A percentile compares a stretch with the other conserved stretches of the same genome.
Conservation (phyloP, 306 rosid genomes). For the Ochetophila trinervis region DNA sequence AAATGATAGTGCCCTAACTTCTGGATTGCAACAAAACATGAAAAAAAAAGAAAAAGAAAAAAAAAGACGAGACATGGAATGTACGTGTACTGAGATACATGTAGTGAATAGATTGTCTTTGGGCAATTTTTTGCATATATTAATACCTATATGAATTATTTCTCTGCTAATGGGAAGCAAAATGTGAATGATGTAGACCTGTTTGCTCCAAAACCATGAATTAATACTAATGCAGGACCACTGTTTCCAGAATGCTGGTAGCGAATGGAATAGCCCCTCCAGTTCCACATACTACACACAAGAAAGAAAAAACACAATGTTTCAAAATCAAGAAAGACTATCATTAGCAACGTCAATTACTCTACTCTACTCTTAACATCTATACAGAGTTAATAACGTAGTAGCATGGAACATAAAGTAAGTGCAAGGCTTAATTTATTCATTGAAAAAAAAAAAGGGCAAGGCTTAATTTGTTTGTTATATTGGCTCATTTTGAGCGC, state of each 20-base stretch:
- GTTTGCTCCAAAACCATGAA: conserved; percentile 99
- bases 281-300: conserved; percentile 62
- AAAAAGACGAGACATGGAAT: too few species aligned
- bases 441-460: too few species aligned
- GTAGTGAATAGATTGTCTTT: not conserved
- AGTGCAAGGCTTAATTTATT: too few species aligned
- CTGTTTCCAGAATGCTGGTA: conserved; percentile 64
- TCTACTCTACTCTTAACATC: not conserved
- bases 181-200: conserved; percentile 52
- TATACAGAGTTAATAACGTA: not conserved
- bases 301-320: not conserved
- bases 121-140: conserved; percentile 27
- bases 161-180: conserved; percentile 47
- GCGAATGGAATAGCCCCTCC: conserved; percentile 84
- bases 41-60: not conserved
- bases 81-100: not conserved
- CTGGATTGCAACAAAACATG: conserved; percentile 9
- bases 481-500: too few species aligned
- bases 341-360: not conserved
- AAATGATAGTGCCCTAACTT: not conserved
- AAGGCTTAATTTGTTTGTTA: too few species aligned
- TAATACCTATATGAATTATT: conserved; percentile 36
- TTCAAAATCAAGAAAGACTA: not conserved
- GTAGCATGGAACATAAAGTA: too few species aligned
- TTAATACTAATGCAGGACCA: conserved; percentile 76